Evolutionary conservation across 2,329 filamentous ascomycete species (phyloP).

Genomic region (Ascochyta pisi): DNA sequence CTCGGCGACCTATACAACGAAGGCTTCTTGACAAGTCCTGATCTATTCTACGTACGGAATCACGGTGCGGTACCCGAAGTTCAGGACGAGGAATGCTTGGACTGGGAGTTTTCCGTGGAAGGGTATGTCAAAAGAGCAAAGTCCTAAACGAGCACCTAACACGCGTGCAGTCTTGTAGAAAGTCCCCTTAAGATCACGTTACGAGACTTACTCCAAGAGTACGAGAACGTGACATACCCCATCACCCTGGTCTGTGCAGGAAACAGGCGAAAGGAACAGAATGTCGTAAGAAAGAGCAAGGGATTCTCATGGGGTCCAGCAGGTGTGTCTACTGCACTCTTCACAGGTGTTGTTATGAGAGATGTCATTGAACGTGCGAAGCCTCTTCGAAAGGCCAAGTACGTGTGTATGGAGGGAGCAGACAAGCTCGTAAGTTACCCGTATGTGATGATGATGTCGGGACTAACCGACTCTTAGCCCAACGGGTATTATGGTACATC

Average conservation of each 20-base stretch:
- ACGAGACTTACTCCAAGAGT: slow-evolving; percentile 73
- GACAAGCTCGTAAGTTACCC: slow-evolving; percentile 68
- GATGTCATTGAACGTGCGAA: slow-evolving; percentile 73
- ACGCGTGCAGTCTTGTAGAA: slow-evolving; percentile 68
- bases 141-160: neutral
- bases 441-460: neutral
- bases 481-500: slow-evolving; percentile 91
- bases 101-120: slow-evolving; percentile 85
- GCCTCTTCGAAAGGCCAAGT: slow-evolving; percentile 74
- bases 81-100: slow-evolving; percentile 71
- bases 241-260: slow-evolving; percentile 91
- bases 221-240: slow-evolving; percentile 82
- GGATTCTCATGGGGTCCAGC: slow-evolving; percentile 94
- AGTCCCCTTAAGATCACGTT: slow-evolving; percentile 76
- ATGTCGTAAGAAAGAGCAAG: slow-evolving; percentile 86
- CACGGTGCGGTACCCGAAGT: slow-evolving; percentile 84
- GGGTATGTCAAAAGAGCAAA: slow-evolving; percentile 54
- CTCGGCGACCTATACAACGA: slow-evolving; percentile 77
- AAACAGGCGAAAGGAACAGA: slow-evolving; percentile 92
- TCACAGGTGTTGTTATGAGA: slow-evolving; percentile 79
- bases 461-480: slow-evolving; percentile 57
- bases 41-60: slow-evolving; percentile 91
- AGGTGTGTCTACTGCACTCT: slow-evolving; percentile 84
- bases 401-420: slow-evolving; percentile 90
- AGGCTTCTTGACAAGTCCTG: slow-evolving; percentile 85